Conservation (phyloP, 2,329 filamentous ascomycete genomes). For the Zelopaecilomyces penicillatus region DNA sequence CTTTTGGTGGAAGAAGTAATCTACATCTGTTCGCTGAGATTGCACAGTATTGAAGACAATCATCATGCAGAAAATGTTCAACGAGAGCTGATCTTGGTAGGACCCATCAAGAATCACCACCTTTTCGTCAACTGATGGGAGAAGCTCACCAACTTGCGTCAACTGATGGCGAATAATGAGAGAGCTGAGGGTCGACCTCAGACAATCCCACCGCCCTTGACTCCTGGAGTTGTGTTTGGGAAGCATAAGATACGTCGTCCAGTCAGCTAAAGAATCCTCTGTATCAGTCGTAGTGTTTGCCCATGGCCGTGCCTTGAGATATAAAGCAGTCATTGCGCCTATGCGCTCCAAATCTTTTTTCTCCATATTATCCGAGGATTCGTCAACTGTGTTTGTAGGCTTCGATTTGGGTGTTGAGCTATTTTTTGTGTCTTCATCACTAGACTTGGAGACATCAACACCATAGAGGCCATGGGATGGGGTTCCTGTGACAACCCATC, state of each 20-base stretch:
- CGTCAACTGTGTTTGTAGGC: conserved; percentile 11
- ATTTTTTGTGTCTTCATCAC: conserved; percentile 10
- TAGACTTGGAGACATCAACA: conserved; percentile 28
- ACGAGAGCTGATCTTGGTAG: conserved; percentile 72
- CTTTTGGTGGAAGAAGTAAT: conserved; percentile 80
- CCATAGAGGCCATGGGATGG: conserved; percentile 79
- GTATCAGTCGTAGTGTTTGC: conserved; percentile 47
- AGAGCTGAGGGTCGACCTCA: conserved; percentile 63
- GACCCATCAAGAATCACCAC: conserved; percentile 70
- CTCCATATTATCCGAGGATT: conserved; percentile 42
- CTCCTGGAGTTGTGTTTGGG: conserved; percentile 41
- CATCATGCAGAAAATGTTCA: conserved; percentile 79
- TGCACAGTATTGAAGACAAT: conserved; percentile 82
- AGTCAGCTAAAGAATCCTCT: conserved; percentile 54
- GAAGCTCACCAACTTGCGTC: conserved; percentile 57
- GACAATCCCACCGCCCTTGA: conserved; percentile 51
- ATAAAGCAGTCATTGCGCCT: conserved; percentile 58
- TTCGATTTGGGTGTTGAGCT: conserved; percentile 8
- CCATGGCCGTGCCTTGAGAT: conserved; percentile 73
- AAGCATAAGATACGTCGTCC: conserved; percentile 64
- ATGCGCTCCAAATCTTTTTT: conserved; percentile 57
- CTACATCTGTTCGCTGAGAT: conserved; percentile 71
- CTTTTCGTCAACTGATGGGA: conserved; percentile 67
- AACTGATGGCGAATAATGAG: conserved; percentile 74
- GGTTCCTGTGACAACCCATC: conserved; percentile 88